Base-by-base conservation (phyloP, 257 asterid species). In the Petunia secreta region DNA sequence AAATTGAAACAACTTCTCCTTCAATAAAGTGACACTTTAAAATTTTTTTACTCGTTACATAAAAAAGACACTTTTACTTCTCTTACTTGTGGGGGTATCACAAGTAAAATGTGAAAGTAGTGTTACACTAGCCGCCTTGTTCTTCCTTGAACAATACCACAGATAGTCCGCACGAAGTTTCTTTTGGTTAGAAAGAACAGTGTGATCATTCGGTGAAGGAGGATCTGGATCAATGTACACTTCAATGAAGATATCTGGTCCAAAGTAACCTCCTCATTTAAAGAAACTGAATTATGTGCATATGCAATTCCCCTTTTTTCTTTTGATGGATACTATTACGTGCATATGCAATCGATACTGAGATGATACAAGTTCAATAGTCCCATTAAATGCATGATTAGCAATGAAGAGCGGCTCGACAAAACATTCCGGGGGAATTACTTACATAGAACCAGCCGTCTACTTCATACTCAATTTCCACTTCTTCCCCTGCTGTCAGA, bases 381-480 rank as follows among this genome's bases (percentile, higher is more conserved):
- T 36, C 62, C 48, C 34, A 48, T 73, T 34, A 50, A 62, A 73
- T 73, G 78, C 78, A 50, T 73, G 78, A 73, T 71, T 36, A 34
- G 46, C 46, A 73, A 73, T 11, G 78, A 50, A 73, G 46, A 36
- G 63, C 36, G 63, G 25, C 63, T 36, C 5, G 0, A 59, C 66
- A 63, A 65, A 62, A 41, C 14, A 15, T 75, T 79, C 64, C 64
- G 79, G 50, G 46, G 38, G 68, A 67, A 50, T 73, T 83, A 95
- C 99, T 96, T 89, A 96, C 98, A 83, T 91, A 91, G 85, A 83
- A 96, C 99, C 99, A 96, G 86, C 99, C 99, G 88, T 96, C 99
- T 78, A 96, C 98, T 90, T 96, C 99, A 85, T 96, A 88, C 80
- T 92, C 98, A 55, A 96, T 94, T 86, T 94, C 98, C 78, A 96